Base-by-base conservation (phyloP, 768 basidiomycete genomes). In the Tylopilus felleus region DNA sequence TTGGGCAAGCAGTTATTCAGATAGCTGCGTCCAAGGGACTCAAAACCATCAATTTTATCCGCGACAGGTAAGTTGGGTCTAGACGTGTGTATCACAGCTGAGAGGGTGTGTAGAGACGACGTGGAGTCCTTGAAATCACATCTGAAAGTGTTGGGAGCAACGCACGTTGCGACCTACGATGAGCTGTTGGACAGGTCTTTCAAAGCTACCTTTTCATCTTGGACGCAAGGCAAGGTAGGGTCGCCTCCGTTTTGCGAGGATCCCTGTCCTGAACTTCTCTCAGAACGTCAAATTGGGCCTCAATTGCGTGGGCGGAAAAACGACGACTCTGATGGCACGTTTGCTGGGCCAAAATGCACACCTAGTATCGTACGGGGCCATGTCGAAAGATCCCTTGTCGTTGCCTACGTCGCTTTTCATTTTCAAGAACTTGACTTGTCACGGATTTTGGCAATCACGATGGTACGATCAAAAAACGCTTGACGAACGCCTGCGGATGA, bases 291-390 rank as follows among this genome's bases (percentile, higher is more conserved):
- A 68, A 21, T 68, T 85, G 5, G 77, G 75, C 7, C 71, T 85
- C 22, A 84, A 84, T 59, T 83, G 83, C 57, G 77, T 84, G 8
- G 70, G 89, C 27, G 91, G 93, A 0, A 77, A 77, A 47, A 76
- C 83, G 41, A 90, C 90, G 0, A 81, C 81, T 0, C 60, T 74
- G 8, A 90, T 93, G 89, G 76, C 80, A 1, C 78, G 82, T 47
- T 72, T 88, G 8, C 74, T 95, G 0, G 86, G 85, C 23, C 71
- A 75, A 40, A 73, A 86, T 59, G 83, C 86, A 3, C 86, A 88
- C 58, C 77, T 93, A 13, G 85, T 93, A 8, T 90, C 93, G 0
- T 95, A 94, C 51, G 93, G 93, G 27, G 91, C 88, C 6, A 94
- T 95, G 92, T 88, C 92, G 1, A 92, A 88, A 65, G 78, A 86